Conservation (phyloP, 352 stramenopile species). For the Bremia lactucae region DNA sequence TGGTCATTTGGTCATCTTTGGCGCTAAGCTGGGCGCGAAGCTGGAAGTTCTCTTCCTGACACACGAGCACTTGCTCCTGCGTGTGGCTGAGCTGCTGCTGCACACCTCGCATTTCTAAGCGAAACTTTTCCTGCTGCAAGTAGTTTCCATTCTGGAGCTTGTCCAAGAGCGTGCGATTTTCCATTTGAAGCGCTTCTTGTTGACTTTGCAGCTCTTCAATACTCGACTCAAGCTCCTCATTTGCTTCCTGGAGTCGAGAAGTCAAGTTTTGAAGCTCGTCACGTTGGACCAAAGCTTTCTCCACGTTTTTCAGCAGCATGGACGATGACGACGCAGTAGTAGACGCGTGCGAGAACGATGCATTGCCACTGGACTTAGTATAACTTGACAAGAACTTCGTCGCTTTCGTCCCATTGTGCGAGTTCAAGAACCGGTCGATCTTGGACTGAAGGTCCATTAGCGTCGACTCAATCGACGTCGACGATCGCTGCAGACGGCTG, state of each 20-base stretch:
- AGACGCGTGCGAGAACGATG: slow-evolving; percentile 11
- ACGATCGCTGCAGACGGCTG: slow-evolving; percentile 59
- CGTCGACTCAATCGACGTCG: slow-evolving; percentile 64
- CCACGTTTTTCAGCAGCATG: slow-evolving; percentile 58
- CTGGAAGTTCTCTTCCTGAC: slow-evolving; percentile 58
- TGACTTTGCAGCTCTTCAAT: slow-evolving; percentile 52
- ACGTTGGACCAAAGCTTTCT: slow-evolving; percentile 57
- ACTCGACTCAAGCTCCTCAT: slow-evolving; percentile 37
- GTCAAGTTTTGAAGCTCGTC: slow-evolving; percentile 56
- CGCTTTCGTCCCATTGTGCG: slow-evolving; percentile 37
- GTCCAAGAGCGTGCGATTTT: slow-evolving; percentile 58
- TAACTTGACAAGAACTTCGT: slow-evolving; percentile 31
- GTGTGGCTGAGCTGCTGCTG: slow-evolving; percentile 54
- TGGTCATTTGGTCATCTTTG: slow-evolving; percentile 45
- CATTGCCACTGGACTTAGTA: slow-evolving; percentile 9
- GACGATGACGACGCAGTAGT: slow-evolving; percentile 27
- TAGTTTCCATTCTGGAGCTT: slow-evolving; percentile 57
- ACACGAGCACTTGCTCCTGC: slow-evolving; percentile 60
- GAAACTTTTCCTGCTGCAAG: slow-evolving; percentile 63
- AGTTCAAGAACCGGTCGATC: slow-evolving; percentile 63
- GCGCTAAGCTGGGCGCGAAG: slow-evolving; percentile 39
- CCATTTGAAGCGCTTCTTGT: slow-evolving; percentile 47
- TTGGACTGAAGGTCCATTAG: slow-evolving; percentile 71
- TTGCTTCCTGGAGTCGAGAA: slow-evolving; percentile 34
- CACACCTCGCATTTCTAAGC: slow-evolving; percentile 43